These are phyloP conservation scores for Holtermanniella nyarrowii DNA, from an alignment of 768 basidiomycete genomes.

Conservation along the genomic window DNA sequence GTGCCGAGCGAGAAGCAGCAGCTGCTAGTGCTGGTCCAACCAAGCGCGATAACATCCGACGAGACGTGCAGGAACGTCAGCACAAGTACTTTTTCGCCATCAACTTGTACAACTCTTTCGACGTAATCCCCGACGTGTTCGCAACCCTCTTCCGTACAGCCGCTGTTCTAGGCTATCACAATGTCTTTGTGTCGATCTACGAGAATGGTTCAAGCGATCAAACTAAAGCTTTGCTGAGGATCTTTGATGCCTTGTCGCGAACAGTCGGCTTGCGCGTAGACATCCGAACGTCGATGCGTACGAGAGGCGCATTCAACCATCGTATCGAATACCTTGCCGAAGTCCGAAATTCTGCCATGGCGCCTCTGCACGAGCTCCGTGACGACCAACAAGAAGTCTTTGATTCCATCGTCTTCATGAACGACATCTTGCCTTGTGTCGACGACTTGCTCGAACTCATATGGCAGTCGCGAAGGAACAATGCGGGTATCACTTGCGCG, in stretches of 20 bases:
- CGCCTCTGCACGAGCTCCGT: conserved; percentile 84
- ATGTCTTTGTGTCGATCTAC: conserved; percentile 96
- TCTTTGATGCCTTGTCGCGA: conserved; percentile 85
- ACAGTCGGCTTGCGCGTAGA: conserved; percentile 84
- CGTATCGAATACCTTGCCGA: conserved; percentile 99
- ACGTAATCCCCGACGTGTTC: conserved; percentile 93
- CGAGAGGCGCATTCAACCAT: conserved; percentile 92
- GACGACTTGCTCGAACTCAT: conserved; percentile 97
- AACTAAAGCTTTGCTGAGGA: conserved; percentile 88
- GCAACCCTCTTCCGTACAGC: conserved; percentile 90
- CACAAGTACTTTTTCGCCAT: conserved; percentile 99
- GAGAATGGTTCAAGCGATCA: conserved; percentile 99
- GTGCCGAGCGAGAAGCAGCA: conserved; percentile 6
- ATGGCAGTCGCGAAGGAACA: conserved; percentile 84
- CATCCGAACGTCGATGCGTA: conserved; percentile 85
- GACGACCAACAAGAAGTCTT: conserved; percentile 89
- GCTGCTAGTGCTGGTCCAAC: conserved; percentile 6
- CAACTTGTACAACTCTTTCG: conserved; percentile 99
- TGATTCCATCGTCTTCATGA: conserved; percentile 97
- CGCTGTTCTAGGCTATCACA: conserved; percentile 87
- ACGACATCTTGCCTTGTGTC: conserved; percentile 94
- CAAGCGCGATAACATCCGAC: conserved; percentile 20
- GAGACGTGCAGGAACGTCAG: conserved; percentile 44
- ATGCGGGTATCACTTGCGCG: conserved; percentile 96
- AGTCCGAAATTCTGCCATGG: conserved; percentile 96